Evolutionary conservation across 176 grass and related monocot genomes (phyloP).

Genomic region (Zoysia pacifica): DNA sequence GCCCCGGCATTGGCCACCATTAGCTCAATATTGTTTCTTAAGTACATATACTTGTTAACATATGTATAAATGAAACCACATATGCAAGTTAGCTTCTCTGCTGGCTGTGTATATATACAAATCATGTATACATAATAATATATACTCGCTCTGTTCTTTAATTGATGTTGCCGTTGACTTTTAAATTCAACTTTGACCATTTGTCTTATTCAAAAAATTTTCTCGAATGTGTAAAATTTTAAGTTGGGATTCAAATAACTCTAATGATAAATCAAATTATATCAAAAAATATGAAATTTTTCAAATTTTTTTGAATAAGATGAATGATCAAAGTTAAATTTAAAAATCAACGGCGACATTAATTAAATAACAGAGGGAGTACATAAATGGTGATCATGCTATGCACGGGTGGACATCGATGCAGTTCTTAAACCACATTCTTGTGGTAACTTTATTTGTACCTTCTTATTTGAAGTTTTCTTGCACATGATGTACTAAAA

Average conservation of each 20-base stretch:
- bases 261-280: no score
- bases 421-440: neutral
- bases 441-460: constrained; percentile 24
- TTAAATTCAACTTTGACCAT: no score
- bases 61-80: neutral
- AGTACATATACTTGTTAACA: neutral
- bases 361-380: no score
- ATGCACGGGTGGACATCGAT: constrained; percentile 4
- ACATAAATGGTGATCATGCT: neutral
- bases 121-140: neutral
- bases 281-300: no score
- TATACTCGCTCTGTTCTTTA: no score
- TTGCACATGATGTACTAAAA: neutral
- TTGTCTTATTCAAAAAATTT: no score
- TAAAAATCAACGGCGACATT: no score
- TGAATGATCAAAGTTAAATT: no score
- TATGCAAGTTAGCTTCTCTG: neutral
- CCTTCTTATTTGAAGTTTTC: neutral
- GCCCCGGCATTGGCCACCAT: constrained; percentile 48
- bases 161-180: no score
- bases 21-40: constrained; percentile 4
- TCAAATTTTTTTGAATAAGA: no score
- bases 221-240: no score
- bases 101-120: neutral
- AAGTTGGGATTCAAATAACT: no score